Evolutionary conservation across 768 basidiomycete species (phyloP), one percentile per base, ranked within the genome.

Genomic region (Nidula microcarpa): DNA sequence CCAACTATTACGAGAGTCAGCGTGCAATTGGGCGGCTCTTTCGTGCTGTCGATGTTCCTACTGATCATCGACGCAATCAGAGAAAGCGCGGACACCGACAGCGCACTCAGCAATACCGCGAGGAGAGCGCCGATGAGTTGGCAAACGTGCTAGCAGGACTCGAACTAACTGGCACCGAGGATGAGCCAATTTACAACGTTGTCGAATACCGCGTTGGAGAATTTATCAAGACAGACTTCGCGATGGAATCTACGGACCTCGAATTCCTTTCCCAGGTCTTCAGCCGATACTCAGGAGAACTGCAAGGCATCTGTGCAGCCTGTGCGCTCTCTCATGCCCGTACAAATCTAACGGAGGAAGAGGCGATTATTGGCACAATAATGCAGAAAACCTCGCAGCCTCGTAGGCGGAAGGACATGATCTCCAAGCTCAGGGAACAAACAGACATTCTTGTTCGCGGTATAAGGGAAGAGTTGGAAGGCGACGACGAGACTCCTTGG

Each of bases 321-420:
- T 69, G 80, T 62, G 75, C 76, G 1, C 66, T 85, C 0, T 80
- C 77, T 2, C 68, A 70, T 48, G 58, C 62, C n/a, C 72, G 69
- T 32, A 67, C 64, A 3, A 68, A 71, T 49, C 67, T 87, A 1
- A 78, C 78, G 8, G 85, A 88, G 59, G 85, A 81, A 60, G 87
- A 87, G 62, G 83, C 78, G 0, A 66, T 85, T 2, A 64, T 87
- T 14, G 87, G 87, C 0, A 86, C 86, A 0, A 88, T 88, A 54
- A 70, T 79, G 0, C 83, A 84, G 16, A 84, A 84, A 54, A 80
- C 74, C 10, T 79, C 83, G 0, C 82, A 87, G 58, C 76, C 78
- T 10, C 73, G 81, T 7, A 74, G 69, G 53, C 73, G 85, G 18
- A 74, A 67, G 53, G 79, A 85, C 36, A 61, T 74, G 35, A 86